Conservation (phyloP, 331 rosid species). For the Spiraea crenata region DNA sequence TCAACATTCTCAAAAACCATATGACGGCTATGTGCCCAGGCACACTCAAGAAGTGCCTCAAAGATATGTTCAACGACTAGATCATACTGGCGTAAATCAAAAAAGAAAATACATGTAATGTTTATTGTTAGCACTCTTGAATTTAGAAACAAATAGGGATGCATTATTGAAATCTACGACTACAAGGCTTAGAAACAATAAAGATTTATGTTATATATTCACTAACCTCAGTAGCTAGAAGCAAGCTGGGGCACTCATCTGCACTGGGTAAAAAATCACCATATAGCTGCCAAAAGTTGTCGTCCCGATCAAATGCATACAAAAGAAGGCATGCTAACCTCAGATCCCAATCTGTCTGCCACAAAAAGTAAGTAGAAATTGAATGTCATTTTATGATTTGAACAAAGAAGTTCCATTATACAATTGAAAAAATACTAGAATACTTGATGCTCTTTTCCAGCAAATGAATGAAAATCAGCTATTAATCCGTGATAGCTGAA, state of each 20-base stretch:
- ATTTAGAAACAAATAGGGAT: neutral
- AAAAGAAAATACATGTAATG: neutral
- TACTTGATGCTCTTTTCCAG: neutral
- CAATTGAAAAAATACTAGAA: neutral
- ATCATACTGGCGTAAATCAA: neutral
- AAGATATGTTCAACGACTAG: slow-evolving; percentile 1
- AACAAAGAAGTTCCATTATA: neutral
- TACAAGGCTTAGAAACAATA: neutral
- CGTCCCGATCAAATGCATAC: slow-evolving; percentile 68
- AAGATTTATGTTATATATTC: neutral
- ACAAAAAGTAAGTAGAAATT: slow-evolving; percentile 38
- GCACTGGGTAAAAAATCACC: slow-evolving; percentile 88
- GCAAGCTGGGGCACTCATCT: slow-evolving; percentile 87
- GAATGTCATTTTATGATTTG: slow-evolving; percentile 2
- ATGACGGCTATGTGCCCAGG: neutral
- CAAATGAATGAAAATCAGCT: neutral
- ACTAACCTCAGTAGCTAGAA: slow-evolving; percentile 84
- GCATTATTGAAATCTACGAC: neutral
- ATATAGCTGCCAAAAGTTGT: slow-evolving; percentile 91
- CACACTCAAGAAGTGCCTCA: neutral
- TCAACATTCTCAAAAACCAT: neutral
- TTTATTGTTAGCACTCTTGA: neutral
- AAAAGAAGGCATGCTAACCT: slow-evolving; percentile 88
- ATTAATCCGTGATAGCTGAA: slow-evolving; percentile 15
- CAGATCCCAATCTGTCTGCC: slow-evolving; percentile 98